Evolutionary conservation across 495 filamentous ascomycete species (phyloP), one percentile per base, ranked within the genome.

Genomic region (Emericellopsis terricola): DNA sequence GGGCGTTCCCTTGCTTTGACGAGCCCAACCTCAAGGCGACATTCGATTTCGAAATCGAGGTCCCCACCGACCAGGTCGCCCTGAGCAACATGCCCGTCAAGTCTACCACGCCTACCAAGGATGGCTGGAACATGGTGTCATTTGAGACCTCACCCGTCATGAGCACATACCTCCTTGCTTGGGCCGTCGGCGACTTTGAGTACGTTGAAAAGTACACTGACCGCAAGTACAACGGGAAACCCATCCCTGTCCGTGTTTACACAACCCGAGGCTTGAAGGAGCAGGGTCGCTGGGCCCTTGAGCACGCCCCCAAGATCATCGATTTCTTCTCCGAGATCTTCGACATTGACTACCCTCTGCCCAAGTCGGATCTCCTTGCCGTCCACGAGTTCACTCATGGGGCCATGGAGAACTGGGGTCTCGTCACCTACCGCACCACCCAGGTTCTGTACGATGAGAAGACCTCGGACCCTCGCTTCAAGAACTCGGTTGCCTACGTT

Each of bases 261-360:
- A 94, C 87, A 0, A 96, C 89, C 1, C 76, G 69, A 29, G 89
- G 87, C 3, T 65, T 94, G 17, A 81, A 87, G 53, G 73, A 86
- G 40, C 85, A 94, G 51, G 89, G 80, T 26, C 68, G 65, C 3
- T 91, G 78, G 57, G 89, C 86, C 24, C 61, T 94, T 35, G 69
- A 86, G 43, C 82, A 87, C 46, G 83, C 85, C 19, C 74, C 78
- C 49, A 75, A 78, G 53, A 81, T 87, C 28, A 80, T 94, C 28
- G 89, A 97, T 51, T 86, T 82, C 54, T 97, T 89, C 56, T 93
- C 85, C 0, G 83, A 94, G 57, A 75, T 78, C 46, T 97, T 97
- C 47, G 76, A 76, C 36, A 81, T 94, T 39, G 86, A 96, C 45
- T 97, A 94, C 49, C 89, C 89, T 6, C 67, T 97, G 10, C 89